phyloP scores from a whole-genome alignment of 1,284 basidiomycete genomes.

The Vanrija pseudolonga region DNA sequence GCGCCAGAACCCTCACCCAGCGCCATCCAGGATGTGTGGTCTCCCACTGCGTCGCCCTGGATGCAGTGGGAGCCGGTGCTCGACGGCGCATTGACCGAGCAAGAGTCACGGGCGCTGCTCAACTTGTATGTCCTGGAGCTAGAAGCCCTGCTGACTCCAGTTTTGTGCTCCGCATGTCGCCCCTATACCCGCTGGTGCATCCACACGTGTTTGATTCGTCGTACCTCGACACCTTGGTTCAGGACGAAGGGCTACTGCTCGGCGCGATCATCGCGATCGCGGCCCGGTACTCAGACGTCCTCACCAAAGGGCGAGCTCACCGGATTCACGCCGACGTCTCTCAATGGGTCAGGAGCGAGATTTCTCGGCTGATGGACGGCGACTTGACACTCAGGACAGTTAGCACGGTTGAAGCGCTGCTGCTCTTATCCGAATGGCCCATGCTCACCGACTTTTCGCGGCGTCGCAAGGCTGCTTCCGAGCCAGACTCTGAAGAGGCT shows the following conservation, averaged over 20 bases:
- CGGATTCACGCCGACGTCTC: slow-evolving; percentile 2
- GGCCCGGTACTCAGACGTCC: slow-evolving; percentile 6
- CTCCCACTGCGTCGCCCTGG: neutral
- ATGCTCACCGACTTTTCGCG: slow-evolving; percentile 4
- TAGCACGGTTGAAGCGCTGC: slow-evolving; percentile 11
- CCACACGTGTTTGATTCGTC: slow-evolving; percentile 4
- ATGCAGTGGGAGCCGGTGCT: neutral
- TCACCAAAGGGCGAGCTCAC: neutral
- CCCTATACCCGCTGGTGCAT: slow-evolving; percentile 13
- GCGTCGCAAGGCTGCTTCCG: neutral
- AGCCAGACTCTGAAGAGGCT: slow-evolving; percentile 2
- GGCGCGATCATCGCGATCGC: slow-evolving; percentile 12
- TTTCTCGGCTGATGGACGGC: slow-evolving; percentile 8
- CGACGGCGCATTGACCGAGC: slow-evolving; percentile 1
- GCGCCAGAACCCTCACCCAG: no score
- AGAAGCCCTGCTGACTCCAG: neutral
- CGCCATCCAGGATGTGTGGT: neutral
- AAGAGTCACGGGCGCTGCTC: slow-evolving; percentile 5
- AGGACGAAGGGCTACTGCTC: slow-evolving; percentile 7
- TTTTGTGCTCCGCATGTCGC: slow-evolving; percentile 12
- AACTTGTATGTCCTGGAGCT: slow-evolving; percentile 1
- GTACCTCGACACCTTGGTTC: slow-evolving; percentile 8
- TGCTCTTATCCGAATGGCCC: slow-evolving; percentile 15
- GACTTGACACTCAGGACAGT: slow-evolving; percentile 5
- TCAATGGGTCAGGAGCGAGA: slow-evolving; percentile 7